Conservation (phyloP, 306 rosid species). For the Cyamopsis tetragonoloba region DNA sequence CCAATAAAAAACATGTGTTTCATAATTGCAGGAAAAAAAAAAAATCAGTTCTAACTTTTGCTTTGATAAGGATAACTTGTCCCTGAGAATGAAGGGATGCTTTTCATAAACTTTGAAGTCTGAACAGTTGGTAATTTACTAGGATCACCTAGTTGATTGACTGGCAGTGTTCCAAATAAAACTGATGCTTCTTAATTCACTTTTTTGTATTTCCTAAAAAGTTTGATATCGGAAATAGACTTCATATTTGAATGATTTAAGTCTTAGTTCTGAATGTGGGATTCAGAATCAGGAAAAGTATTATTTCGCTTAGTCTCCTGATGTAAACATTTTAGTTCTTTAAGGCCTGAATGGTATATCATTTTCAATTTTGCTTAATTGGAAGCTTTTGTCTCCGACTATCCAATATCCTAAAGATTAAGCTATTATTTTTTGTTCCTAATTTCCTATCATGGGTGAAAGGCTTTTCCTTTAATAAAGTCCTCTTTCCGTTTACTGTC, state of each 20-base stretch:
- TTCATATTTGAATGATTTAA: background rate
- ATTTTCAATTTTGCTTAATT: constrained; percentile 5
- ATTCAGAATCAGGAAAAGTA: background rate
- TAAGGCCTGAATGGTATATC: background rate
- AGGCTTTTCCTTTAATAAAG: background rate
- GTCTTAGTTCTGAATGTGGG: background rate
- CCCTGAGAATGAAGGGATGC: background rate
- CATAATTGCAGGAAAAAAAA: background rate
- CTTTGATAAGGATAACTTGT: background rate
- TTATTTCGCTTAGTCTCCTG: background rate
- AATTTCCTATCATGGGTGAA: constrained; percentile 1
- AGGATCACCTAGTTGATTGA: background rate
- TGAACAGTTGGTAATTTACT: background rate
- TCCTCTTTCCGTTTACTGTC: constrained; percentile 15
- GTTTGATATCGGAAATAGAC: background rate
- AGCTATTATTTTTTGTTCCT: background rate
- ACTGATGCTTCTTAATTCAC: background rate
- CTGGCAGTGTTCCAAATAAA: background rate
- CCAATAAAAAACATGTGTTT: background rate
- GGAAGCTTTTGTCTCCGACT: constrained; percentile 10
- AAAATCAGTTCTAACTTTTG: background rate
- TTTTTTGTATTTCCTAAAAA: background rate
- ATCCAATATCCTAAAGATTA: background rate
- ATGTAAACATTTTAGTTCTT: background rate
- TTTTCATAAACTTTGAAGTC: background rate